Evolutionary conservation across 306 rosid species (phyloP), one percentile per base, ranked within the genome.

Genomic region (Dalbergia cultrata): DNA sequence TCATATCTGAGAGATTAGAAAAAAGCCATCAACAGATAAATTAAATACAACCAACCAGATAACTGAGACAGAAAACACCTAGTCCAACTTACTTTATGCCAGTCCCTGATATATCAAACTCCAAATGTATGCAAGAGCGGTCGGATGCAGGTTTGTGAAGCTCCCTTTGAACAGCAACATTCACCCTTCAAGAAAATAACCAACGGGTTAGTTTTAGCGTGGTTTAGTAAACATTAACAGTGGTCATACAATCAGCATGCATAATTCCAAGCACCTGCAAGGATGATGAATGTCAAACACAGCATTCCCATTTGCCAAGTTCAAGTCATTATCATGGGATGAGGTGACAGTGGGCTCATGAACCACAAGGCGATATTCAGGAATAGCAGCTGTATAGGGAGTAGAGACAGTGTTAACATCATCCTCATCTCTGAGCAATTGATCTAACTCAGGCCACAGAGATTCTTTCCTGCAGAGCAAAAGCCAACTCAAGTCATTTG

Each of bases 71-170:
- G 22, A 3, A 71, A 64, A 52, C 66, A 80, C 47, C 33, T 37
- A 67, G 31, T 75, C 72, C 44, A 83, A 87, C 95, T 86, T 85
- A 92, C 97, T 22, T 87, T 62, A 92, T 75, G 43, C 90, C 89
- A 13, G 91, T 86, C 82, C 90, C 94, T 33, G 85, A 85, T 71
- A 88, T 77, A 70, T 94, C 98, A 84, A 94, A 92, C 79, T 94
- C 98, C 88, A 94, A 81, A 88, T 94, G 98, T 52, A 87, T 90
- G 89, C 98, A 94, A 61, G 98, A 94, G 26, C 98, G 97, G 26
- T 92, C 94, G 13, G 98, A 94, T 74, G 77, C 90, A n/a, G 90
- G 93, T 66, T 77, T 86, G 63, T 94, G 98, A 80, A 94, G 97
- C 89, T 94, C 98, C 84, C 67, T 90, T 73, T 84, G 89, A 73